Base-by-base conservation (phyloP, 208 protist genomes). In the Spongospora subterranea region DNA sequence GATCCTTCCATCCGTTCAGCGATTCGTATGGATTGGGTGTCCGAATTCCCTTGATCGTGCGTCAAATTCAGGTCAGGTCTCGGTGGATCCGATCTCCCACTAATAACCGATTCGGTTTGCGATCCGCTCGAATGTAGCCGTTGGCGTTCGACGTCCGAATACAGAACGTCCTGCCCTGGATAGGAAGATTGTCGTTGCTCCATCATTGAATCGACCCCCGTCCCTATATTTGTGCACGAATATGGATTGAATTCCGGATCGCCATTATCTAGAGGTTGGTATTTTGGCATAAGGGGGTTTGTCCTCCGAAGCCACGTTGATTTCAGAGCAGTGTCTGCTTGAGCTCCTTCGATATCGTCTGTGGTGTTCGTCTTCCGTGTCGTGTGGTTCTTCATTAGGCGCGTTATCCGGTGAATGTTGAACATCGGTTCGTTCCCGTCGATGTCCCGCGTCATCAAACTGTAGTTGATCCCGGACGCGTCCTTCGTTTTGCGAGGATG, bases 71-170 rank as follows among this genome's bases (percentile, higher is more conserved):
- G n/a, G n/a, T n/a, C n/a, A n/a, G n/a, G n/a, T n/a, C n/a, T n/a
- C n/a, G n/a, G n/a, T n/a, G n/a, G n/a, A n/a, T n/a, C 50, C 50
- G 24, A 60, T 24, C 6, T 60, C 50, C 24, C 24, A 6, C 50
- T 29, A 60, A 24, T 60, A 6, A 60, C 24, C 50, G 50, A 60
- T 60, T 60, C 6, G 24, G n/a, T 82, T n/a, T 20, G n/a, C n/a
- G 71, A 82, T 6, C 71, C 71, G 6, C 17, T 6, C n/a, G 71
- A 82, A n/a, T n/a, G 71, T n/a, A 82, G 71, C 35, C 71, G 71
- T 82, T 82, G 35, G 13, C 71, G 71, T 82, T 82, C 71, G 71
- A 35, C 71, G 71, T 82, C 71, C 35, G n/a, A 13, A 43, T 82
- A 82, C 71, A 82, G n/a, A 6, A 40, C n/a, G 71, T 82, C 17